These are phyloP conservation scores for Arachis stenosperma DNA, from an alignment of 306 rosid genomes.

Conservation along the genomic window DNA sequence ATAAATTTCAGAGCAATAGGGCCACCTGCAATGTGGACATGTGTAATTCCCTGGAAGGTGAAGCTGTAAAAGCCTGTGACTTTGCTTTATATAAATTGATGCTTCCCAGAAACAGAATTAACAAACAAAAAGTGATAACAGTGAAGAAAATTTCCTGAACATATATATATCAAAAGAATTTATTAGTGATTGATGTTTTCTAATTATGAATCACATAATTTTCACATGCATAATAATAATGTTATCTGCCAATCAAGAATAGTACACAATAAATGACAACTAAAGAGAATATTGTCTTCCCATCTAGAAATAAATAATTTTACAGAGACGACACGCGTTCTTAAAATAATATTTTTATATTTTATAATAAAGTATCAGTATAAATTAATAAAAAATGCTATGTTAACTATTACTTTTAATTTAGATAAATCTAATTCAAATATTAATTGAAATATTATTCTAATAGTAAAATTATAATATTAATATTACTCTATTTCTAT, in stretches of 20 bases:
- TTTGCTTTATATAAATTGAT: slow-evolving; percentile 19
- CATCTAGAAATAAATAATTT: too few relatives aligned
- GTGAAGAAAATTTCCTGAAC: background rate
- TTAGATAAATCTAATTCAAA: too few relatives aligned
- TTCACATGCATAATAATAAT: background rate
- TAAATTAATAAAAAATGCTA: too few relatives aligned
- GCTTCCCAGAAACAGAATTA: slow-evolving; percentile 22
- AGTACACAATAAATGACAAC: too few relatives aligned
- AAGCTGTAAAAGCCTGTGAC: slow-evolving; percentile 42
- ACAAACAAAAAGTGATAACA: slow-evolving; percentile 14
- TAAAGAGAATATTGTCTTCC: too few relatives aligned
- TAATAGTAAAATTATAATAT: too few relatives aligned
- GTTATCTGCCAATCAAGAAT: background rate
- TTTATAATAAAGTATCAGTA: too few relatives aligned
- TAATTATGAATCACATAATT: background rate
- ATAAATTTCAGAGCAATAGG: slow-evolving; percentile 44
- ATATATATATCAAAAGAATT: background rate
- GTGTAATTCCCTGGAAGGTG: slow-evolving; percentile 11
- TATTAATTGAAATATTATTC: too few relatives aligned
- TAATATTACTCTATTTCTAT: too few relatives aligned
- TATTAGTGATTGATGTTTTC: background rate
- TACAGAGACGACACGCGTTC: too few relatives aligned
- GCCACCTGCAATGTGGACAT: slow-evolving; percentile 41
- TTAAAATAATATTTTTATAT: too few relatives aligned
- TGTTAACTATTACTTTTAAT: too few relatives aligned